Evolutionary conservation across 805 yeast genomes (phyloP).

Genomic region (Yarrowia sp.): DNA sequence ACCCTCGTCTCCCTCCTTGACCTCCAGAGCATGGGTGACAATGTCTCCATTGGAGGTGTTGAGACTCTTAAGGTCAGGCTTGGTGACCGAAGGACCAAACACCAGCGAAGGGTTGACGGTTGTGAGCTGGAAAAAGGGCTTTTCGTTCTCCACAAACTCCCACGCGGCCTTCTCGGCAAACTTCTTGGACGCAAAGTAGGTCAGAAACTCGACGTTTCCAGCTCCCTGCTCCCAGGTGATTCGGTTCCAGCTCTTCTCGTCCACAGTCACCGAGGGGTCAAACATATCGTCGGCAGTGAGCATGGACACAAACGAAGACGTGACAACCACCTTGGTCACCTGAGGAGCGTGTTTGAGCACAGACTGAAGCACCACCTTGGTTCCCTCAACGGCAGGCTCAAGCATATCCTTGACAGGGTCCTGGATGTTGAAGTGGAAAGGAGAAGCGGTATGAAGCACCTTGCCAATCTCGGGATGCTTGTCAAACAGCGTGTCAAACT

Average conservation of each 20-base stretch:
- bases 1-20: neutral
- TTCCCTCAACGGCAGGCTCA: slow-evolving; percentile 59
- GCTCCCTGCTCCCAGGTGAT: slow-evolving; percentile 48
- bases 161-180: slow-evolving; percentile 66
- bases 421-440: slow-evolving; percentile 48
- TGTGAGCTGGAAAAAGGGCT: slow-evolving; percentile 44
- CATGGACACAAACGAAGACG: slow-evolving; percentile 62
- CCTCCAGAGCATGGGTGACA: slow-evolving; percentile 17
- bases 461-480: slow-evolving; percentile 50
- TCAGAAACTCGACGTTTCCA: slow-evolving; percentile 20
- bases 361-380: slow-evolving; percentile 55
- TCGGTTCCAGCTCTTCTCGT: slow-evolving; percentile 53
- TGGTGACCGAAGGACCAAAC: slow-evolving; percentile 48
- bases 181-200: slow-evolving; percentile 55
- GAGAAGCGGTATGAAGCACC: slow-evolving; percentile 55
- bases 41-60: slow-evolving; percentile 49
- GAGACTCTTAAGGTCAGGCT: slow-evolving; percentile 46
- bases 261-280: slow-evolving; percentile 43
- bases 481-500: slow-evolving; percentile 60
- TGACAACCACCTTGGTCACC: slow-evolving; percentile 55
- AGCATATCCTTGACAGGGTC: slow-evolving; percentile 55
- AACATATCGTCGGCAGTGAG: slow-evolving; percentile 42
- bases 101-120: slow-evolving; percentile 49
- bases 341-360: slow-evolving; percentile 48
- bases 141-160: slow-evolving; percentile 53